phyloP scores from a whole-genome alignment of 2,329 filamentous ascomycete species.

The Colletotrichum ledebouriae region DNA sequence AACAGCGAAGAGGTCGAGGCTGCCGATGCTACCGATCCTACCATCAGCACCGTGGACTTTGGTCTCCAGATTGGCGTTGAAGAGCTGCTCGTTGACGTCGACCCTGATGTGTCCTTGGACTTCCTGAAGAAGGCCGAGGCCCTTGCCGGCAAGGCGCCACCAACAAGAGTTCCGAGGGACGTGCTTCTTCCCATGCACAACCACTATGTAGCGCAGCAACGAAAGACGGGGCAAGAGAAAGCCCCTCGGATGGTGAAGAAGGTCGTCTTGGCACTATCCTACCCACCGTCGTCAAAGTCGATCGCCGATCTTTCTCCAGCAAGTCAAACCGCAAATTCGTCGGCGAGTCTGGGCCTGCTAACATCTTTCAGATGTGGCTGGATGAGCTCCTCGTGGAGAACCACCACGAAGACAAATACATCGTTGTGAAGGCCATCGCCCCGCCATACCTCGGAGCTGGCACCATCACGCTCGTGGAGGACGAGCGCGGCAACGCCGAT shows the following conservation, averaged over 20 bases:
- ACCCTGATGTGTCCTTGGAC: constrained; percentile 45
- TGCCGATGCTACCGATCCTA: constrained; percentile 6
- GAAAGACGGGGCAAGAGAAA: constrained; percentile 22
- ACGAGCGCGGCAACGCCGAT: constrained; percentile 52
- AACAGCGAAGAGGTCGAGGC: not conserved
- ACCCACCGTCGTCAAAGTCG: constrained; percentile 43
- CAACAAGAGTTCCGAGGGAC: constrained; percentile 32
- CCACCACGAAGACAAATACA: constrained; percentile 51
- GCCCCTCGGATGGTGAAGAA: constrained; percentile 46
- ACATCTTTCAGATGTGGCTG: constrained; percentile 47
- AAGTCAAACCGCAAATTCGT: not conserved
- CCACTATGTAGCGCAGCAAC: constrained; percentile 41
- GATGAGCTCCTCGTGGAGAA: constrained; percentile 49
- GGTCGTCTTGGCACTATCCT: constrained; percentile 45
- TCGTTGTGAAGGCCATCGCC: constrained; percentile 50
- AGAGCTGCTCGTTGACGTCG: constrained; percentile 44
- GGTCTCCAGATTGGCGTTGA: constrained; percentile 43
- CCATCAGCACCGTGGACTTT: constrained; percentile 39
- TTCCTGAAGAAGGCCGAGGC: constrained; percentile 44
- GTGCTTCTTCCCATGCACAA: constrained; percentile 43
- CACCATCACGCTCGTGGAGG: constrained; percentile 52
- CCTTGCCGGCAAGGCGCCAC: constrained; percentile 44
- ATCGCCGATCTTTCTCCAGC: constrained; percentile 39
- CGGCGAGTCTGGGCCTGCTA: not conserved
- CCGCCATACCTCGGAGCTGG: constrained; percentile 52